Percentiles rank a stretch among this genome's conserved stretches.
Conservation (phyloP, 306 rosid species). For the Corylus avellana region DNA sequence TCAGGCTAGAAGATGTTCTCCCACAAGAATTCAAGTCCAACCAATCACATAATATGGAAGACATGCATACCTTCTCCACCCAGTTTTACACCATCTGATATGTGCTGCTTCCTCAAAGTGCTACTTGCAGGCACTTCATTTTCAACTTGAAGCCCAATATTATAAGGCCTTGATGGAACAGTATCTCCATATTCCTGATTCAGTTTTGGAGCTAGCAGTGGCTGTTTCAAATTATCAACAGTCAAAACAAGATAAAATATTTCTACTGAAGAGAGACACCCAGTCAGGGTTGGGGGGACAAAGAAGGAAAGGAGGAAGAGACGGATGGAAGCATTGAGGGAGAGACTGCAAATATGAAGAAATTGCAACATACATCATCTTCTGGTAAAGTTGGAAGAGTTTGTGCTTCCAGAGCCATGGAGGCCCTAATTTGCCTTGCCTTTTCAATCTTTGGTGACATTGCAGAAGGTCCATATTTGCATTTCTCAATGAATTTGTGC, state of each 20-base stretch:
- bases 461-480: conserved; percentile 77
- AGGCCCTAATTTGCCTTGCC: conserved; percentile 77
- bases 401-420: conserved; percentile 80
- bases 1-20: conserved; percentile 14
- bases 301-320: not conserved
- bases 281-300: not conserved
- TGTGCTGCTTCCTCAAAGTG: conserved; percentile 50
- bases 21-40: conserved; percentile 11
- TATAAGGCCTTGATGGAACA: conserved; percentile 69
- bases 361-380: conserved; percentile 57
- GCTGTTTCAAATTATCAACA: conserved; percentile 46
- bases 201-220: conserved; percentile 43
- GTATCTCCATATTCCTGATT: conserved; percentile 86
- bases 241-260: conserved; percentile 3
- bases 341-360: not conserved
- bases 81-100: conserved; percentile 40
- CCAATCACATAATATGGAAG: conserved; percentile 23
- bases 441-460: conserved; percentile 81
- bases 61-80: conserved; percentile 65
- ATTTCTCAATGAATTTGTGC: conserved; percentile 97
- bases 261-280: not conserved
- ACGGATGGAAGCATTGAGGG: not conserved
- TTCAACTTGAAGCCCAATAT: conserved; percentile 45
- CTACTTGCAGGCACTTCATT: conserved; percentile 45
- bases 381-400: conserved; percentile 52